Conservation (phyloP, 2,329 filamentous ascomycete species). For the Phyllosticta paracitricarpa region DNA sequence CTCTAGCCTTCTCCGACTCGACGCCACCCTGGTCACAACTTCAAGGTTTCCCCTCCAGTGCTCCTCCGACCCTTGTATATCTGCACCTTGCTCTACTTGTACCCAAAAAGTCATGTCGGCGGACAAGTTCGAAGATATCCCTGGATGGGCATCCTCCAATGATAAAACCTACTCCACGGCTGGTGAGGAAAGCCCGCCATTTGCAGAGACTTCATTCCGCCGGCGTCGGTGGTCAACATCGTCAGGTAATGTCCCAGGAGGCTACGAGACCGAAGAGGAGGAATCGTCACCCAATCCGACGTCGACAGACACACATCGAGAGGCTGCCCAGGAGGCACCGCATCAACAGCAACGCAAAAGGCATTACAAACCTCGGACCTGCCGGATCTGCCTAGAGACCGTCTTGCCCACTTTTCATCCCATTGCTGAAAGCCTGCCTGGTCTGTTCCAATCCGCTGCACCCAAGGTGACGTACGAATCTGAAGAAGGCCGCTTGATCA, state of each 20-base stretch:
- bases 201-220: background rate
- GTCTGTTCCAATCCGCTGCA: slow-evolving; percentile 42
- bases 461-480: slow-evolving; percentile 61
- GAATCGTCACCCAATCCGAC: slow-evolving; percentile 6
- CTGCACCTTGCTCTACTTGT: background rate
- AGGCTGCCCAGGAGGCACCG: background rate
- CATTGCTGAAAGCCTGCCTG: slow-evolving; percentile 43
- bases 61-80: background rate
- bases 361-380: slow-evolving; percentile 63
- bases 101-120: slow-evolving; percentile 28
- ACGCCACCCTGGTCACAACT: background rate
- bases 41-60: background rate
- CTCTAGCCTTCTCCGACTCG: background rate
- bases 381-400: slow-evolving; percentile 80
- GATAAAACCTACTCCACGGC: background rate
- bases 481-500: slow-evolving; percentile 66
- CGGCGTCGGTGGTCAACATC: background rate
- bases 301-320: background rate
- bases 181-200: background rate
- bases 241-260: slow-evolving; percentile 1
- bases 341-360: slow-evolving; percentile 6
- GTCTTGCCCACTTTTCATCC: slow-evolving; percentile 52
- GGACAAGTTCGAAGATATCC: slow-evolving; percentile 28
- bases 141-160: slow-evolving; percentile 32
- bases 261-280: slow-evolving; percentile 11